Evolutionary conservation across 352 stramenopile species (phyloP).

Genomic region (Phytophthora kernoviae): DNA sequence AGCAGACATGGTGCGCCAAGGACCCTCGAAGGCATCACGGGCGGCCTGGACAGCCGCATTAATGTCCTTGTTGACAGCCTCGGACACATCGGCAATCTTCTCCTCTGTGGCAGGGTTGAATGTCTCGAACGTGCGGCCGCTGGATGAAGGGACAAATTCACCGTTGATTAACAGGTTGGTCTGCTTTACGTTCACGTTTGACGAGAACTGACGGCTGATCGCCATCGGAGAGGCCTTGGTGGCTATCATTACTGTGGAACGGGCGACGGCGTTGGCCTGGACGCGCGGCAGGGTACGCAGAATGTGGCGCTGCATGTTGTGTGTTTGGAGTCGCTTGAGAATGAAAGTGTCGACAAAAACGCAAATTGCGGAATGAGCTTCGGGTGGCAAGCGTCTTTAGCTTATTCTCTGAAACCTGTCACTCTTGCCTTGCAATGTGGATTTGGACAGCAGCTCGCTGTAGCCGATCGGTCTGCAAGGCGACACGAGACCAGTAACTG

Average conservation of each 20-base stretch:
- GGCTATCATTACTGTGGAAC: constrained; percentile 11
- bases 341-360: constrained; percentile 13
- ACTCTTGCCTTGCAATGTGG: background rate
- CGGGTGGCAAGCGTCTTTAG: background rate
- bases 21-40: constrained; percentile 62
- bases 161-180: constrained; percentile 84
- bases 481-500: background rate
- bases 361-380: constrained; percentile 20
- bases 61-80: constrained; percentile 62
- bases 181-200: constrained; percentile 46
- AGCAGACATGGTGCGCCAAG: constrained; percentile 52
- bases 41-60: constrained; percentile 63
- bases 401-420: background rate
- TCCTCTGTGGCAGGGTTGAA: constrained; percentile 77
- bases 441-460: constrained; percentile 2
- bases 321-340: constrained; percentile 8
- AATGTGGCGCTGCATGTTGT: constrained; percentile 40
- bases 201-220: constrained; percentile 33
- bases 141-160: constrained; percentile 69
- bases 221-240: constrained; percentile 18
- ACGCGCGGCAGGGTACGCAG: constrained; percentile 36
- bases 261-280: constrained; percentile 9
- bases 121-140: constrained; percentile 68
- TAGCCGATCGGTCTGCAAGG: constrained; percentile 3
- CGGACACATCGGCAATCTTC: constrained; percentile 65